These are phyloP conservation scores for Sphenostylis stenocarpa DNA, from an alignment of 306 rosid genomes.

Conservation along the genomic window DNA sequence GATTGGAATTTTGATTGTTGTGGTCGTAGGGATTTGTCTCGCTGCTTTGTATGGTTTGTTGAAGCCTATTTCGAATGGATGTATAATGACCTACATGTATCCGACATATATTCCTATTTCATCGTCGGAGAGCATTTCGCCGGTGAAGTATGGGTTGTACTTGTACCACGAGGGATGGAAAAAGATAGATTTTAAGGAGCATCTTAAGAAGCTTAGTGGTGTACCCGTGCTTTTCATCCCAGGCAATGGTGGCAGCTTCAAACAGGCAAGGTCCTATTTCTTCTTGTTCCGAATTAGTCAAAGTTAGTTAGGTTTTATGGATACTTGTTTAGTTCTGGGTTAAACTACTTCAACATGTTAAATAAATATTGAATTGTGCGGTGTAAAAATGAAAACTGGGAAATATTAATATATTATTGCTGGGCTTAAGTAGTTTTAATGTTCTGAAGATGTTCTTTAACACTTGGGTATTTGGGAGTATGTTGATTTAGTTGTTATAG, in stretches of 20 bases:
- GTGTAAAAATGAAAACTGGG: slow-evolving; percentile 4
- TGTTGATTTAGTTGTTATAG: slow-evolving; percentile 10
- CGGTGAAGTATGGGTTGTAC: slow-evolving; percentile 72
- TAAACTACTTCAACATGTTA: slow-evolving; percentile 6
- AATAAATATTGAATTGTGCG: slow-evolving; percentile 3
- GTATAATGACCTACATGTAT: slow-evolving; percentile 95
- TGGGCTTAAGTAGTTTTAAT: background rate
- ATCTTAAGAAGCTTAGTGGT: slow-evolving; percentile 79
- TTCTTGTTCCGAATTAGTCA: slow-evolving; percentile 20
- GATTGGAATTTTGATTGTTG: slow-evolving; percentile 52
- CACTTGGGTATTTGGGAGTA: slow-evolving; percentile 3
- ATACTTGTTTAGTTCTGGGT: background rate
- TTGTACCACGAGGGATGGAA: slow-evolving; percentile 99
- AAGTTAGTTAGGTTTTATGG: slow-evolving; percentile 1
- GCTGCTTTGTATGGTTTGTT: slow-evolving; percentile 69
- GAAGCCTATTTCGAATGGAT: slow-evolving; percentile 83
- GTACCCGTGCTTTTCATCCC: slow-evolving; percentile 94
- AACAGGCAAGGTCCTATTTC: slow-evolving; percentile 82
- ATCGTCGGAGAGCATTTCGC: slow-evolving; percentile 43
- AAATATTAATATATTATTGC: background rate
- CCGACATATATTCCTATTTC: slow-evolving; percentile 87
- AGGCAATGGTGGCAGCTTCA: slow-evolving; percentile 99
- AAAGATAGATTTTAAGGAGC: slow-evolving; percentile 81
- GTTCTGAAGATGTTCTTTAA: slow-evolving; percentile 1
- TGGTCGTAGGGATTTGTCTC: slow-evolving; percentile 53